phyloP scores from a whole-genome alignment of 2,329 filamentous ascomycete genomes.

The Parastagonospora avenae region DNA sequence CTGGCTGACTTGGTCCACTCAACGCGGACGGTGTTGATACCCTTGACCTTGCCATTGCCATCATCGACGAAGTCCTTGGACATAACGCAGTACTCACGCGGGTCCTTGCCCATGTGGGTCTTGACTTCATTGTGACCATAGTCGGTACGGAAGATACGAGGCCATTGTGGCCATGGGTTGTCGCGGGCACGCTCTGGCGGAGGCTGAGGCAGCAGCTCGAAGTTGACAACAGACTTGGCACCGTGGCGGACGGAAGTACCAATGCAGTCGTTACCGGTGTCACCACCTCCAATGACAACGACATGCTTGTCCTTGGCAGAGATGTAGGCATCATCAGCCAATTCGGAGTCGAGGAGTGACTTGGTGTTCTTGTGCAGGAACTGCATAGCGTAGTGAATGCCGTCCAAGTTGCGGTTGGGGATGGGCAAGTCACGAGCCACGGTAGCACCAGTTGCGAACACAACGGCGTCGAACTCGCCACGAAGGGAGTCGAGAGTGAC shows the following conservation, averaged over 20 bases:
- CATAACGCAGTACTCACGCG: constrained; percentile 98
- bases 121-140: constrained; percentile 96
- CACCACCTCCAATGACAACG: constrained; percentile 94
- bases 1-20: constrained; percentile 91
- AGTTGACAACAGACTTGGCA: constrained; percentile 95
- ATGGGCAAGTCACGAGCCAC: constrained; percentile 92
- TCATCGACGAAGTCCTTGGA: constrained; percentile 95
- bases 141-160: constrained; percentile 96
- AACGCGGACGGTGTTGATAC: constrained; percentile 93
- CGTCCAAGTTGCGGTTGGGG: constrained; percentile 83
- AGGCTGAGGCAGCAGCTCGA: constrained; percentile 92
- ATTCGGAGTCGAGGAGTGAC: constrained; percentile 89
- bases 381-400: constrained; percentile 96
- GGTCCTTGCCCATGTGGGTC: constrained; percentile 94
- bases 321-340: constrained; percentile 84
- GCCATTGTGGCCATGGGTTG: constrained; percentile 99
- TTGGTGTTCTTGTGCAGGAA: constrained; percentile 98
- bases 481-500: constrained; percentile 73
- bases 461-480: constrained; percentile 76
- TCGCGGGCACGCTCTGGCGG: constrained; percentile 87
- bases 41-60: constrained; percentile 84
- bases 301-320: constrained; percentile 96
- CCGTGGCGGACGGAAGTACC: constrained; percentile 95
- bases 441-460: constrained; percentile 91
- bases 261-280: constrained; percentile 97